A percentile compares a stretch with the other conserved stretches of the same genome.
phyloP scores from a whole-genome alignment of 352 stramenopile genomes.

The Globisporangium recalcitrans region DNA sequence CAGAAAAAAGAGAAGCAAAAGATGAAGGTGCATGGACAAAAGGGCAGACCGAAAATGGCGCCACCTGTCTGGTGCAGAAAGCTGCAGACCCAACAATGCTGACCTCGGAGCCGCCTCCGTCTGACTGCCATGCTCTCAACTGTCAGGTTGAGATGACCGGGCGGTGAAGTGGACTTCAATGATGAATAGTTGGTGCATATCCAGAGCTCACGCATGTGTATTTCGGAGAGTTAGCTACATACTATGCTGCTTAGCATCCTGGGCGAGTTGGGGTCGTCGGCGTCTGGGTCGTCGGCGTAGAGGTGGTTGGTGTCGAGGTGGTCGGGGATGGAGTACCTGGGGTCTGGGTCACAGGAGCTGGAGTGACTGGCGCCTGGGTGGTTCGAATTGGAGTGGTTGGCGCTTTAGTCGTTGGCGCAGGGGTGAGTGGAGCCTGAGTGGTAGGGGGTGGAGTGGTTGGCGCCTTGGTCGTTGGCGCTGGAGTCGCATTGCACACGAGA shows the following conservation, averaged over 20 bases:
- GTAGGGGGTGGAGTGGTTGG: background rate
- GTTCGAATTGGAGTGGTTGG: background rate
- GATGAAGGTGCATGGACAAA: too few species aligned
- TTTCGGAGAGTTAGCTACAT: background rate
- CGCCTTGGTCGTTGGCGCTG: conserved; percentile 1
- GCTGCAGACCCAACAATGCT: too few species aligned
- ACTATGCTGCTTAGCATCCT: background rate
- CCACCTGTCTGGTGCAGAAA: too few species aligned
- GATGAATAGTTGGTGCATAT: too few species aligned
- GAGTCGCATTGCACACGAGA: conserved; percentile 15
- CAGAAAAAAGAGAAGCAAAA: too few species aligned
- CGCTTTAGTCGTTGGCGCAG: background rate
- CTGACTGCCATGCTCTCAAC: too few species aligned
- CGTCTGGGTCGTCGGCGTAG: background rate
- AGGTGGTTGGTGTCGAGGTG: background rate
- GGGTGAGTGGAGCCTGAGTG: background rate
- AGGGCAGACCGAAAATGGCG: too few species aligned
- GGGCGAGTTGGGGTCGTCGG: background rate
- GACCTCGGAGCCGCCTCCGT: too few species aligned
- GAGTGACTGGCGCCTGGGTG: background rate
- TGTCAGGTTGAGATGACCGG: too few species aligned
- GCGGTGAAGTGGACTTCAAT: too few species aligned
- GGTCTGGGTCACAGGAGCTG: background rate
- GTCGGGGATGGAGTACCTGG: background rate
- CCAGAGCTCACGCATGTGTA: too few species aligned